Percentiles rank a stretch among this genome's conserved stretches.
Evolutionary conservation across 768 basidiomycete genomes (phyloP).

Genomic region (Tephrocybe rancida): DNA sequence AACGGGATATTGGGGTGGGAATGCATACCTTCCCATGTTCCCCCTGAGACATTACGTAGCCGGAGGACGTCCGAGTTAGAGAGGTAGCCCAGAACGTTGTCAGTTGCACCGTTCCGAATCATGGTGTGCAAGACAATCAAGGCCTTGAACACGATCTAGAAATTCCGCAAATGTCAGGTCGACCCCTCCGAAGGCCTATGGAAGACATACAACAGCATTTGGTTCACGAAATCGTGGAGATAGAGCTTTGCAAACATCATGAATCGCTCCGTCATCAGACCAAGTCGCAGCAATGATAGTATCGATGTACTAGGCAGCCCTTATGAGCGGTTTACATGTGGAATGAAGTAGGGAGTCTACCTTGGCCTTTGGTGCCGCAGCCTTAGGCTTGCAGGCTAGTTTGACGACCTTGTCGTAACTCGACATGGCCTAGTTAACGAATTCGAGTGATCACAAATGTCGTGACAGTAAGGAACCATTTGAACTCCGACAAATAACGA

Average conservation of each 20-base stretch:
- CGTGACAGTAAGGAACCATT: constrained; percentile 15
- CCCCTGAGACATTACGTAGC: constrained; percentile 77
- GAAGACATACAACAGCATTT: constrained; percentile 75
- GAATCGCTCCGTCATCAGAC: constrained; percentile 90
- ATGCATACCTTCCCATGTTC: constrained; percentile 83
- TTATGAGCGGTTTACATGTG: constrained; percentile 1
- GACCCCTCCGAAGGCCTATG: neutral
- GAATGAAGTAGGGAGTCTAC: constrained; percentile 37
- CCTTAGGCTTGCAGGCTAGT: constrained; percentile 96
- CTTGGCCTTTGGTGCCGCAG: constrained; percentile 94
- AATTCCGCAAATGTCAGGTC: constrained; percentile 4
- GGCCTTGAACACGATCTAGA: constrained; percentile 97
- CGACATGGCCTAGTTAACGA: constrained; percentile 49
- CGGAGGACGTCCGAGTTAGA: constrained; percentile 81
- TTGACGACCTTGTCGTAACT: constrained; percentile 93
- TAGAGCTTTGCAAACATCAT: constrained; percentile 91
- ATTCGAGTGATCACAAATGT: constrained; percentile 18
- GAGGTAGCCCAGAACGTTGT: constrained; percentile 86
- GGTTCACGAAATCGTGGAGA: constrained; percentile 86
- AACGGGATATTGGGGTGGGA: neutral
- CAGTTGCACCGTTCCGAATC: constrained; percentile 95
- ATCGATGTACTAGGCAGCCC: constrained; percentile 79
- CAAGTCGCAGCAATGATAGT: constrained; percentile 97
- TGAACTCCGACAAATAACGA: constrained; percentile 18
- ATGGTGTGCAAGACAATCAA: constrained; percentile 94